These are phyloP conservation scores for Globisporangium apiculatum DNA, from an alignment of 352 stramenopile genomes.

Conservation along the genomic window DNA sequence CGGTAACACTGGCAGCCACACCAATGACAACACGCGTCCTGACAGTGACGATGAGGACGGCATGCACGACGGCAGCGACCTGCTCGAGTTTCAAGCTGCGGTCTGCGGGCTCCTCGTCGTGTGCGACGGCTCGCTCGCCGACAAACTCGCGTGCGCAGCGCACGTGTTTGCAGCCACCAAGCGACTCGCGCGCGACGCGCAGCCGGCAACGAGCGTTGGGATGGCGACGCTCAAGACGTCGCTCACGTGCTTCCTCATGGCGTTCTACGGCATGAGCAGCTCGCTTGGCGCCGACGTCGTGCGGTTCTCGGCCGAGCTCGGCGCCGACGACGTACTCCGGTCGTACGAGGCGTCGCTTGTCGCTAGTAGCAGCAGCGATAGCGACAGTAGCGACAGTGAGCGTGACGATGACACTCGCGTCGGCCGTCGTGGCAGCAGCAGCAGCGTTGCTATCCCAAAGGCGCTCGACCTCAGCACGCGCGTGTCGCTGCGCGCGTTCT, in stretches of 20 bases:
- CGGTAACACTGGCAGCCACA: neutral
- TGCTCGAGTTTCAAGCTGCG: slow-evolving; percentile 39
- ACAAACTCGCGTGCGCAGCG: slow-evolving; percentile 46
- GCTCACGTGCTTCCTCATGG: slow-evolving; percentile 75
- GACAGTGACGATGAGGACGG: slow-evolving; percentile 27
- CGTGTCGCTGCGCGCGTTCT: slow-evolving; percentile 61
- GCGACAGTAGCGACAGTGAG: slow-evolving; percentile 7
- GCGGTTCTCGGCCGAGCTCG: slow-evolving; percentile 60
- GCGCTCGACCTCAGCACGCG: slow-evolving; percentile 27
- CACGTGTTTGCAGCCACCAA: slow-evolving; percentile 17
- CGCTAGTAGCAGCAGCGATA: slow-evolving; percentile 6
- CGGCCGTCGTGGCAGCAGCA: neutral
- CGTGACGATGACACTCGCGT: slow-evolving; percentile 19
- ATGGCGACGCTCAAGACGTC: slow-evolving; percentile 54
- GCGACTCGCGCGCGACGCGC: slow-evolving; percentile 18
- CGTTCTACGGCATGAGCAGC: slow-evolving; percentile 80
- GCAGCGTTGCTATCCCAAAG: neutral
- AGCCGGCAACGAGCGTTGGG: slow-evolving; percentile 20
- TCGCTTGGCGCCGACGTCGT: slow-evolving; percentile 66
- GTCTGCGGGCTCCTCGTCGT: slow-evolving; percentile 65
- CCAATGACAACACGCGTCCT: slow-evolving; percentile 10
- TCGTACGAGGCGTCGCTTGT: slow-evolving; percentile 28
- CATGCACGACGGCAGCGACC: slow-evolving; percentile 39
- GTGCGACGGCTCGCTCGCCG: slow-evolving; percentile 51
- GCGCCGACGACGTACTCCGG: slow-evolving; percentile 57